phyloP scores from a whole-genome alignment of 1,139 yeast genomes.

The Suhomyces bribrorum region DNA sequence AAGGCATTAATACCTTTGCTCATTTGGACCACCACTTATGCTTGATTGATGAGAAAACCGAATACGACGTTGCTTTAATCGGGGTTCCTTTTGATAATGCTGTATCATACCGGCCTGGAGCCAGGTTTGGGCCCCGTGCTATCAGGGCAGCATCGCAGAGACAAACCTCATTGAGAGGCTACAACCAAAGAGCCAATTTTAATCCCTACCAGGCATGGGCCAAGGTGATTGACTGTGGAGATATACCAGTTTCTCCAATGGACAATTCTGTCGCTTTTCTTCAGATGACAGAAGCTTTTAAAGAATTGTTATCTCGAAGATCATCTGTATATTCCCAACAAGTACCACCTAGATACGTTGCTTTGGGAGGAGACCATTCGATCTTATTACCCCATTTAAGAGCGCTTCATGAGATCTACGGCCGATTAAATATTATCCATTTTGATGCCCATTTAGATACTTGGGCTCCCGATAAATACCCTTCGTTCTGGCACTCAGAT shows the following conservation, averaged over 20 bases:
- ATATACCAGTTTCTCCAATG: slow-evolving; percentile 77
- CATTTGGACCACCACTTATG: slow-evolving; percentile 64
- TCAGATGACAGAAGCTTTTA: slow-evolving; percentile 72
- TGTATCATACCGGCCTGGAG: slow-evolving; percentile 71
- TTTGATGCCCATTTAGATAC: slow-evolving; percentile 82
- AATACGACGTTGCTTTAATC: slow-evolving; percentile 65
- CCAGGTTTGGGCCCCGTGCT: slow-evolving; percentile 79
- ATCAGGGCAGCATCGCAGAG: slow-evolving; percentile 74
- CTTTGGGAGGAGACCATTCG: slow-evolving; percentile 80
- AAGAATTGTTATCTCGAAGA: slow-evolving; percentile 48
- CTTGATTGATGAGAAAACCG: slow-evolving; percentile 45
- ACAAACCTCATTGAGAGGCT: slow-evolving; percentile 66
- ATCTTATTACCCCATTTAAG: slow-evolving; percentile 69
- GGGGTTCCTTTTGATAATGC: slow-evolving; percentile 85
- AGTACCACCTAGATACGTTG: slow-evolving; percentile 60
- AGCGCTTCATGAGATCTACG: slow-evolving; percentile 58
- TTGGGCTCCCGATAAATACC: slow-evolving; percentile 69
- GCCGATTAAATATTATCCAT: slow-evolving; percentile 68
- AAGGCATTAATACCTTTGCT: slow-evolving; percentile 74
- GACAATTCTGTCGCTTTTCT: slow-evolving; percentile 67
- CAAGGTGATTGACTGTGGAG: slow-evolving; percentile 73
- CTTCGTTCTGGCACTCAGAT: slow-evolving; percentile 69
- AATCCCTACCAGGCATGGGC: slow-evolving; percentile 75
- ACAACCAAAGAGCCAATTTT: slow-evolving; percentile 62
- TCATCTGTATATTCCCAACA: slow-evolving; percentile 21